Percentiles rank a stretch among this genome's conserved stretches.
Conservation (phyloP, 257 asterid genomes). For the Echites panduratus region DNA sequence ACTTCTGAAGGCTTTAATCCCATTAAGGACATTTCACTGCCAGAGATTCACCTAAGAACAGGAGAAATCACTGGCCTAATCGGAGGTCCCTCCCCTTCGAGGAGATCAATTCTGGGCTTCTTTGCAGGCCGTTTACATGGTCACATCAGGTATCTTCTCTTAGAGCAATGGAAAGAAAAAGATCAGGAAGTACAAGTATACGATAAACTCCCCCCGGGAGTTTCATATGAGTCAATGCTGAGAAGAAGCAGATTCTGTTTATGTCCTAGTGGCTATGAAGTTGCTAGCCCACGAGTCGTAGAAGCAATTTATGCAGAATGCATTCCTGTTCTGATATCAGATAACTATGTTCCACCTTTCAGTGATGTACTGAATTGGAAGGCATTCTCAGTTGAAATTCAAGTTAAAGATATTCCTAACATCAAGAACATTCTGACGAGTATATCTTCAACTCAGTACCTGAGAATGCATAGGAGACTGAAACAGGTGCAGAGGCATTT, state of each 20-base stretch:
- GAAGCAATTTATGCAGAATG: constrained; percentile 48
- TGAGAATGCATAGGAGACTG: constrained; percentile 35
- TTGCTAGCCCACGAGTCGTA: constrained; percentile 44
- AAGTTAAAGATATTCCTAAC: constrained; percentile 29
- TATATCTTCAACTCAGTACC: constrained; percentile 29
- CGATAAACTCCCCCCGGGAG: constrained; percentile 22
- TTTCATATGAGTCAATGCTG: constrained; percentile 30
- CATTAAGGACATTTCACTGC: constrained; percentile 55
- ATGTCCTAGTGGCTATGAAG: constrained; percentile 49
- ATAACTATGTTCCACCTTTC: constrained; percentile 34
- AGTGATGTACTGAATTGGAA: constrained; percentile 33
- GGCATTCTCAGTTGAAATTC: constrained; percentile 25
- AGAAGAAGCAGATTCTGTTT: constrained; percentile 31
- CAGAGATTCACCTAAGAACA: constrained; percentile 69
- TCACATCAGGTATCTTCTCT: constrained; percentile 22
- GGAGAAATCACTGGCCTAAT: constrained; percentile 55
- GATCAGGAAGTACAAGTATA: constrained; percentile 32
- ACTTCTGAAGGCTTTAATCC: constrained; percentile 84
- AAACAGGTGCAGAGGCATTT: constrained; percentile 57
- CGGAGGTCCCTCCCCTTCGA: constrained; percentile 63
- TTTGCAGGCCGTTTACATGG: constrained; percentile 53
- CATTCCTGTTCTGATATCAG: constrained; percentile 40
- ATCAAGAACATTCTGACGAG: constrained; percentile 29
- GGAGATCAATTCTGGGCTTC: constrained; percentile 62
- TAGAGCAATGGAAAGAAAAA: constrained; percentile 60